Conservation (phyloP, 306 rosid species). For the Rubus idaeus region DNA sequence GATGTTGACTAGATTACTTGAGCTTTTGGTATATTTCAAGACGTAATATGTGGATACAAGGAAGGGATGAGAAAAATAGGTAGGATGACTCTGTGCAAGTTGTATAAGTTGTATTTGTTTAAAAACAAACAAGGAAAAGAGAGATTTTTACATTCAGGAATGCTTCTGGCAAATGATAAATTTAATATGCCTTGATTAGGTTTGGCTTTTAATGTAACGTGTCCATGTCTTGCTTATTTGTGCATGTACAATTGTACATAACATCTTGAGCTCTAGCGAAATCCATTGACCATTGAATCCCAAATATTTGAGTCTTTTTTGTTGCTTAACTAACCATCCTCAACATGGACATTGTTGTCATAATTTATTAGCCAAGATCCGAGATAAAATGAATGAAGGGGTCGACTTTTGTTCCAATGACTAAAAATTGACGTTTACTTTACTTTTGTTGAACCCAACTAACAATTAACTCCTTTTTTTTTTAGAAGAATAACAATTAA, state of each 20-base stretch:
- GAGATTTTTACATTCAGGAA: background rate
- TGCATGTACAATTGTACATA: background rate
- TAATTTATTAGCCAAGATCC: no score
- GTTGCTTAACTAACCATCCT: no score
- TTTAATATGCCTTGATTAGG: background rate
- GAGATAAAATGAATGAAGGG: no score
- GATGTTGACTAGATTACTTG: slow-evolving; percentile 18
- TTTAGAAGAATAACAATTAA: no score
- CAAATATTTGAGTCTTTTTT: no score
- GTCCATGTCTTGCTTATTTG: background rate
- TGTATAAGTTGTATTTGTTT: background rate
- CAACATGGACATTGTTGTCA: no score
- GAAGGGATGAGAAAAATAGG: background rate
- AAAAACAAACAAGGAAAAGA: background rate
- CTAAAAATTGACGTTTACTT: no score
- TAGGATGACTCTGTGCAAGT: slow-evolving; percentile 3
- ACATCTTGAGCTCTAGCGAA: no score
- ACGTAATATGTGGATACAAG: slow-evolving; percentile 19
- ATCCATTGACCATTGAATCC: no score
- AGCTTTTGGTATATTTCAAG: background rate
- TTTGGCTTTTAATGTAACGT: background rate
- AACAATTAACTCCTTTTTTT: no score
- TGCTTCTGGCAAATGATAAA: background rate
- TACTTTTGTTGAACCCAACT: no score
- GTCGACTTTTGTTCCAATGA: no score